These are phyloP conservation scores for Coemansia reversa DNA, from an alignment of 192 early-diverging fungal genomes.

Conservation along the genomic window DNA sequence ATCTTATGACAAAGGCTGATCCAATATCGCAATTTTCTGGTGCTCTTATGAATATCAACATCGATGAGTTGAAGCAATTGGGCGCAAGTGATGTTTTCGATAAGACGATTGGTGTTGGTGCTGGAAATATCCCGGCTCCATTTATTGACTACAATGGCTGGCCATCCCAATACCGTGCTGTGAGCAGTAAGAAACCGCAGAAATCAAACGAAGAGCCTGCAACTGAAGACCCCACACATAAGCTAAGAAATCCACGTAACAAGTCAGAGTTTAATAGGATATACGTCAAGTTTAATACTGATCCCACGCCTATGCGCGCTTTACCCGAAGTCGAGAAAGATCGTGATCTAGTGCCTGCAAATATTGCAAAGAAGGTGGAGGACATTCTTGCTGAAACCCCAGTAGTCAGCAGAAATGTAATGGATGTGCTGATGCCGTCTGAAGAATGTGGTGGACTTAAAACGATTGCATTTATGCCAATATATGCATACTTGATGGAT, in stretches of 20 bases:
- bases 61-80: slow-evolving; percentile 29
- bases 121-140: slow-evolving; percentile 38
- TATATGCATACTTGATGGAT: slow-evolving; percentile 40
- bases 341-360: slow-evolving; percentile 9
- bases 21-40: slow-evolving; percentile 14
- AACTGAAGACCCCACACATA: not conserved
- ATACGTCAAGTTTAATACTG: slow-evolving; percentile 11
- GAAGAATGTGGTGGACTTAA: slow-evolving; percentile 16
- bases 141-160: slow-evolving; percentile 39
- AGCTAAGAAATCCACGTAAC: not conserved
- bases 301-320: slow-evolving; percentile 16
- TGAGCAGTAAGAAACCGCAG: not conserved
- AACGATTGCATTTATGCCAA: slow-evolving; percentile 19
- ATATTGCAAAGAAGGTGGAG: slow-evolving; percentile 14
- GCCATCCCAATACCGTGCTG: slow-evolving; percentile 27
- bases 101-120: not conserved
- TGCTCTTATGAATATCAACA: slow-evolving; percentile 14
- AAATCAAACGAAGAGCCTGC: not conserved
- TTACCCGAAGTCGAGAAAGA: slow-evolving; percentile 15
- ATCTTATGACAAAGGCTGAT: slow-evolving; percentile 26
- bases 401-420: slow-evolving; percentile 39
- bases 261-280: slow-evolving; percentile 18
- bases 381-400: slow-evolving; percentile 30
- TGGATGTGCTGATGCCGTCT: slow-evolving; percentile 31
- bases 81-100: slow-evolving; percentile 24